Base-by-base conservation (phyloP, 129 eudicot genomes). In the Arctium lappa region DNA sequence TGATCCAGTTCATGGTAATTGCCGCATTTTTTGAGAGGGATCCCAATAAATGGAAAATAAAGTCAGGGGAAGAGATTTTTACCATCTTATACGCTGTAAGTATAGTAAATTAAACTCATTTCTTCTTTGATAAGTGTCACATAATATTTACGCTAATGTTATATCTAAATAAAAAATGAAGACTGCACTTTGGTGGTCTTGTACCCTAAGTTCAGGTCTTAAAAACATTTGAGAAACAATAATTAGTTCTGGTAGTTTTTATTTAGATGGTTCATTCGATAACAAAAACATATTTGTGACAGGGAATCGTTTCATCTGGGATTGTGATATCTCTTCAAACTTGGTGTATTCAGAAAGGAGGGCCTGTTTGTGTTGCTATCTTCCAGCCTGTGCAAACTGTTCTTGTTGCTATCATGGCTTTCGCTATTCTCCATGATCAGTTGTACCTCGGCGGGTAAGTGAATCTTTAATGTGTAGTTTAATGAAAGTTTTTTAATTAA, bases 301-400 rank as follows among this genome's bases (percentile, higher is more conserved):
- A 94, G 94, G 98, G 98, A 4, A 86, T 94, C 33, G 78, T 94
- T 53, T 87, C 98, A 42, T 94, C 98, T 76, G 97, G 98, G 5
- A 78, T 94, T 0, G 97, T 91, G 66, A 76, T 94, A 15, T 89
- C 89, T 56, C 98, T 94, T 13, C 98, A 94, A 77, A 94, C 97
- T 32, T 94, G 97, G 97, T 94, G 98, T 66, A 91, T 94, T 86
- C 87, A 94, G 73, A 91, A 86, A 89, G 98, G 97, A 60, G 98
- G 98, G 32, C 98, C 97, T 11, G 94, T 94, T 73, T 94, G 80
- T 81, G 98, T 94, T 33, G 97, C 98, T 73, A 87, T 89, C 32
- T 94, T 94, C 89, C 98, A 94, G 81, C 97, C 98, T 12, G 92
- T 94, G 77, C 98, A 94, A 76, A 94, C 98, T 69, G 88, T 94